Evolutionary conservation across 768 basidiomycete species (phyloP), one percentile per base, ranked within the genome.

Genomic region (Plicaturopsis crispa): DNA sequence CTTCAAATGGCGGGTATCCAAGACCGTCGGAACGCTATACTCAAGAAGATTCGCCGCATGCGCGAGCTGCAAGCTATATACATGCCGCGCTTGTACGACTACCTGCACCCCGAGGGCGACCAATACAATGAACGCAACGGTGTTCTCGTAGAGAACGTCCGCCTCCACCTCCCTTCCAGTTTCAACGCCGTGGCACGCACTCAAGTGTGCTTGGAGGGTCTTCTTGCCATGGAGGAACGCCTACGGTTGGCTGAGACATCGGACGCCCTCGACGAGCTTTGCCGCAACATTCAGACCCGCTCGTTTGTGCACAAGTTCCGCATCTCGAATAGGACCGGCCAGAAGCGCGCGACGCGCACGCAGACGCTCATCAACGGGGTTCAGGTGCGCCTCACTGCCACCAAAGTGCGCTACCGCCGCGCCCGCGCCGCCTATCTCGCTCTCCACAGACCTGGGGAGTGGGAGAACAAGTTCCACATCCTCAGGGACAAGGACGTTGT

Each of bases 191-290:
- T 28, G 26, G 26, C 8, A 8, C 26, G 26, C 26, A 8, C 10
- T 14, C 21, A 39, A 13, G n/a, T 39, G 2, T n/a, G 21, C 1
- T 16, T 17, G 1, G 31, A 14, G 7, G 38, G 31, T 16, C 11
- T 39, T 2, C 28, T 17, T 3, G 17, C 16, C 2, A 31, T 12
- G 14, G 51, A 55, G 35, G 41, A 36, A 20, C 19, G 37, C 18
- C 36, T 55, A 6, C 44, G 46, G 1, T 11, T 47, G 21, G 51
- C 36, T 0, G 49, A 53, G 20, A 39, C 41, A 4, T 28, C 30
- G n/a, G 51, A 49, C 18, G 34, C 47, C 10, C 39, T 55, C 2
- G 23, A 52, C 17, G 44, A 51, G 8, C 35, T 55, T 10, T 42
- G 51, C 3, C 12, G 23, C 5, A 24, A 22, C 12, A 24, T 46